Base-by-base conservation (phyloP, 257 asterid species). In the Solanum virginianum region DNA sequence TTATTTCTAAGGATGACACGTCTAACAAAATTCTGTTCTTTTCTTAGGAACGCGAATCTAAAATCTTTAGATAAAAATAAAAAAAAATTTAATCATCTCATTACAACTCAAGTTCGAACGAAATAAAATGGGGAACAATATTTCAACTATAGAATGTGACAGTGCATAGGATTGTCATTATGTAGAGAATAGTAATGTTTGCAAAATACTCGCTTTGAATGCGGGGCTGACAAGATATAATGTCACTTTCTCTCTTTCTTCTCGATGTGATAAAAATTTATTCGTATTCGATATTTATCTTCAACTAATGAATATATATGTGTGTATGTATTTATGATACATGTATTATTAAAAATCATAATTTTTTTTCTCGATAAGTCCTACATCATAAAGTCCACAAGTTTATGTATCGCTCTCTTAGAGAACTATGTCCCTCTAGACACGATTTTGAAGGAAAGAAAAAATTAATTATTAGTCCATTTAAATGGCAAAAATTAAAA, bases 141-240 rank as follows among this genome's bases (percentile, higher is more conserved):
- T 79, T 51, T 43, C 59, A 81, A 87, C 17, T 12, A 49, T 53
- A 86, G 82, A 86, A 56, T 63, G 85, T 80, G 84, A 87, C 85
- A 85, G 84, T 86, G 89, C 85, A 89, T 86, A 82, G 82, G 54
- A 55, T 66, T 66, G 80, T 18, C 65, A 83, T 83, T 83, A 70
- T 83, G 32, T 29, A 65, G 20, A 83, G 85, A 65, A 70, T 83
- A 70, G 80, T 63, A 70, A 83, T 24, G 49, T 20, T 2, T 14
- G 85, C 60, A 84, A 93, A 90, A 87, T 89, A 90, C 95, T 92
- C 93, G 95, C 96, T 92, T 91, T 92, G 91, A 92, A 92, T 92
- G 97, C 95, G 98, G 94, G 89, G 87, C 87, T 90, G 94, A 92
- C 94, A 92, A 89, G 41, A 87, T 92, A 57, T 59, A 59, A 18